Conservation (phyloP, 2,329 filamentous ascomycete genomes). For the Fusarium clavum region DNA sequence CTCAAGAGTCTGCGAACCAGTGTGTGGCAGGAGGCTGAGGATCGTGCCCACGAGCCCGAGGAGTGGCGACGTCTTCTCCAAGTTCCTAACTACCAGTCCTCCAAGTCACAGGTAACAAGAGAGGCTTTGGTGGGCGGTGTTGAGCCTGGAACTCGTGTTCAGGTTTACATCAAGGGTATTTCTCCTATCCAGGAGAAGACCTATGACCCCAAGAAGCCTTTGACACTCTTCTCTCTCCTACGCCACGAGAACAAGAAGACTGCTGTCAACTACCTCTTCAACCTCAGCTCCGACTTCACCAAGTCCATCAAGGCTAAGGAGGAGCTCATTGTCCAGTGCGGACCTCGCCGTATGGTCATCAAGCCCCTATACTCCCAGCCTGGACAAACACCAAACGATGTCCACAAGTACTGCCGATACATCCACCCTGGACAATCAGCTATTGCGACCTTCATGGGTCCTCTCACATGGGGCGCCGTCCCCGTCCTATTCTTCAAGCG, state of each 20-base stretch:
- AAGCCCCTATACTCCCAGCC: conserved; percentile 90
- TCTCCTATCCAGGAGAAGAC: conserved; percentile 57
- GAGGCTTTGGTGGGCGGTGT: conserved; percentile 93
- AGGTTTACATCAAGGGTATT: conserved; percentile 75
- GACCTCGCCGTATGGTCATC: conserved; percentile 85
- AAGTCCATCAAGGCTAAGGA: conserved; percentile 90
- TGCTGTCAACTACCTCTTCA: conserved; percentile 89
- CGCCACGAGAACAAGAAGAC: conserved; percentile 96
- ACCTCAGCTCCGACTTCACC: conserved; percentile 80
- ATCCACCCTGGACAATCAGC: conserved; percentile 91
- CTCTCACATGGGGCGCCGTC: conserved; percentile 92
- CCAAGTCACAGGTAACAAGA: conserved; percentile 78
- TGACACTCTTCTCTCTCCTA: conserved; percentile 86
- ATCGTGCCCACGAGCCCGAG: conserved; percentile 86
- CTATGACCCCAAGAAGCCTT: conserved; percentile 65
- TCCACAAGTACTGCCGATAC: conserved; percentile 96
- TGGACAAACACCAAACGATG: conserved; percentile 94
- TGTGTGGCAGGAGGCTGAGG: conserved; percentile 89
- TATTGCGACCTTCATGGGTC: conserved; percentile 89
- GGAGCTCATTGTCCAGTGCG: conserved; percentile 90
- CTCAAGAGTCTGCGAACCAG: conserved; percentile 92
- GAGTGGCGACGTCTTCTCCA: conserved; percentile 89
- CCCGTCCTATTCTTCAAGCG: conserved; percentile 89
- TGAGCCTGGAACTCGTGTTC: conserved; percentile 82
- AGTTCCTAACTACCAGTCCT: conserved; percentile 88